Conservation (phyloP, 768 basidiomycete species). For the Galerina sulciceps region DNA sequence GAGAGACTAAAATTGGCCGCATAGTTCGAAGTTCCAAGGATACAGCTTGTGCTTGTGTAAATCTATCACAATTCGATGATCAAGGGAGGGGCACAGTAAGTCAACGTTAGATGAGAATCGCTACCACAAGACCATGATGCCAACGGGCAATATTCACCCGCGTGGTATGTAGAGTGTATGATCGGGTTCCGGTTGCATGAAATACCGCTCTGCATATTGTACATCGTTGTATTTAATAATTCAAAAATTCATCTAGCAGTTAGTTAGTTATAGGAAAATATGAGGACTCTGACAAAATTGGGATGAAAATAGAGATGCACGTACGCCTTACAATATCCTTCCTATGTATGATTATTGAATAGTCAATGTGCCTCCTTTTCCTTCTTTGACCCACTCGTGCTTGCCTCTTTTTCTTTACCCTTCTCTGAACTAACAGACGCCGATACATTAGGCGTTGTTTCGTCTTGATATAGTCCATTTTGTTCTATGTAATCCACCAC, state of each 20-base stretch:
- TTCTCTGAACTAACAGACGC: conserved; percentile 35
- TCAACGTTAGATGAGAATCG: too few species aligned
- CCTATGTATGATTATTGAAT: conserved; percentile 7
- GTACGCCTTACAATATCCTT: conserved; percentile 14
- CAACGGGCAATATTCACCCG: too few species aligned
- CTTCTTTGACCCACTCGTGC: conserved; percentile 32
- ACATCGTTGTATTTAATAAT: conserved; percentile 7
- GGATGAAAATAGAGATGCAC: conserved; percentile 3
- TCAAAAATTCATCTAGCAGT: neutral
- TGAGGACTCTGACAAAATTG: conserved; percentile 19
- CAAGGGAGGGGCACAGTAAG: too few species aligned
- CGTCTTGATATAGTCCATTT: conserved; percentile 76
- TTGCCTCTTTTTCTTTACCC: conserved; percentile 40
- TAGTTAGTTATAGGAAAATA: neutral
- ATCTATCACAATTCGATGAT: too few species aligned
- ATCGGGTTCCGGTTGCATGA: neutral
- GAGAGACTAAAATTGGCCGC: too few species aligned
- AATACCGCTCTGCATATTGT: conserved; percentile 5
- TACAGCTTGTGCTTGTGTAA: too few species aligned
- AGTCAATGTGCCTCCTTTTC: conserved; percentile 29
- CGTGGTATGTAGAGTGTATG: neutral
- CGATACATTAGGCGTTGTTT: conserved; percentile 32
- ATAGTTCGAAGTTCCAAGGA: too few species aligned
- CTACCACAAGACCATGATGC: too few species aligned
- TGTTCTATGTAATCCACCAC: conserved; percentile 96